These are phyloP conservation scores for Pleurotus tuoliensis DNA, from an alignment of 768 basidiomycete species.

Conservation along the genomic window DNA sequence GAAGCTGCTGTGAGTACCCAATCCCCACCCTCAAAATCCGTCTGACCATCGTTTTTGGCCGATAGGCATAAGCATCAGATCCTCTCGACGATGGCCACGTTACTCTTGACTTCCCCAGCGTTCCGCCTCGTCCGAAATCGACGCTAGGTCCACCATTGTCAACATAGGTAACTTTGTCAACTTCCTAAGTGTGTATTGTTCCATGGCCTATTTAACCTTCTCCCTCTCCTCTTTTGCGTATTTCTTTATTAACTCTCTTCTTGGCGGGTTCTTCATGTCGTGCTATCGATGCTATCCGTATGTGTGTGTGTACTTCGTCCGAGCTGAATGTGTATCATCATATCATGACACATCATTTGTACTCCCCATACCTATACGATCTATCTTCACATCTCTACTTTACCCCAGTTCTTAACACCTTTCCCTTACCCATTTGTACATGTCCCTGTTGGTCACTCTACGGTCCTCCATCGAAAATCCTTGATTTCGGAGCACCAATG, in stretches of 20 bases:
- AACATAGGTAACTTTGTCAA: not conserved
- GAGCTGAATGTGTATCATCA: slow-evolving; percentile 7
- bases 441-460: not conserved
- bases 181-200: not conserved
- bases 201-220: not conserved
- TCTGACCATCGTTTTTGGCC: not conserved
- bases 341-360: slow-evolving; percentile 3
- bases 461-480: not conserved
- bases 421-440: not conserved
- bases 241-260: not conserved
- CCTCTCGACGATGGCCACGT: not conserved
- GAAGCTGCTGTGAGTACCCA: slow-evolving; percentile 15
- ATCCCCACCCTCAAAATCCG: not conserved
- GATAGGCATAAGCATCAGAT: not conserved
- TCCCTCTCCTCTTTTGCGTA: not conserved
- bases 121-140: not conserved
- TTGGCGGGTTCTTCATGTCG: not conserved
- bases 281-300: slow-evolving; percentile 7
- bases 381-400: not conserved
- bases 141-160: not conserved
- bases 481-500: no score
- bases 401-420: not conserved
- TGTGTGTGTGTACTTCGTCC: slow-evolving; percentile 6
- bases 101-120: not conserved
- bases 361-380: slow-evolving; percentile 3